phyloP scores from a whole-genome alignment of 2,329 filamentous ascomycete species.

The Rugonectria rugulosa region DNA sequence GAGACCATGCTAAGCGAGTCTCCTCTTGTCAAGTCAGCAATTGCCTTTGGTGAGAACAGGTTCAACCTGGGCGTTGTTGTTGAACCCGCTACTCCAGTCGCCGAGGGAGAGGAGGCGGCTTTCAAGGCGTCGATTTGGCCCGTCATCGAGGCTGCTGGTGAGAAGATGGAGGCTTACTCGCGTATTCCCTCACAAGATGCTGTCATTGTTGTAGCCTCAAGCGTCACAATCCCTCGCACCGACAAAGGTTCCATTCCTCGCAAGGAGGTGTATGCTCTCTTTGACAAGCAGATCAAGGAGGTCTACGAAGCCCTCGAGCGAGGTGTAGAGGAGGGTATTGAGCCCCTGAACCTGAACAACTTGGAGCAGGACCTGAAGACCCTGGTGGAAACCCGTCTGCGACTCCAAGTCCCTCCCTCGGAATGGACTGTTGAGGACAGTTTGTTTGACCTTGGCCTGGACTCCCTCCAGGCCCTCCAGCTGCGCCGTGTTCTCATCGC shows the following conservation, averaged over 20 bases:
- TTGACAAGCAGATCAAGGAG: constrained; percentile 24
- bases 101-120: background rate
- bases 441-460: constrained; percentile 23
- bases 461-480: constrained; percentile 23
- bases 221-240: constrained; percentile 28
- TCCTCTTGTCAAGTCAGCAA: constrained; percentile 26
- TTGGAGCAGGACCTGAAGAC: constrained; percentile 18
- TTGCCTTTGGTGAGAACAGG: constrained; percentile 31
- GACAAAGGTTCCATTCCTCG: constrained; percentile 37
- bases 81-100: constrained; percentile 23
- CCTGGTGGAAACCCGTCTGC: constrained; percentile 16
- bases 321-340: constrained; percentile 17
- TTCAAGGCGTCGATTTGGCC: constrained; percentile 31
- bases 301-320: constrained; percentile 25
- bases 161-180: constrained; percentile 30
- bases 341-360: constrained; percentile 21
- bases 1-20: constrained; percentile 29
- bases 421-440: constrained; percentile 20
- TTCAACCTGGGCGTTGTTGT: constrained; percentile 35
- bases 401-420: constrained; percentile 6
- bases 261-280: constrained; percentile 30
- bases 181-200: constrained; percentile 30
- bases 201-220: constrained; percentile 25
- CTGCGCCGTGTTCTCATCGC: constrained; percentile 18
- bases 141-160: constrained; percentile 21